These are phyloP conservation scores for Nicotiana tabacum DNA, from an alignment of 257 asterid genomes.

Conservation along the genomic window DNA sequence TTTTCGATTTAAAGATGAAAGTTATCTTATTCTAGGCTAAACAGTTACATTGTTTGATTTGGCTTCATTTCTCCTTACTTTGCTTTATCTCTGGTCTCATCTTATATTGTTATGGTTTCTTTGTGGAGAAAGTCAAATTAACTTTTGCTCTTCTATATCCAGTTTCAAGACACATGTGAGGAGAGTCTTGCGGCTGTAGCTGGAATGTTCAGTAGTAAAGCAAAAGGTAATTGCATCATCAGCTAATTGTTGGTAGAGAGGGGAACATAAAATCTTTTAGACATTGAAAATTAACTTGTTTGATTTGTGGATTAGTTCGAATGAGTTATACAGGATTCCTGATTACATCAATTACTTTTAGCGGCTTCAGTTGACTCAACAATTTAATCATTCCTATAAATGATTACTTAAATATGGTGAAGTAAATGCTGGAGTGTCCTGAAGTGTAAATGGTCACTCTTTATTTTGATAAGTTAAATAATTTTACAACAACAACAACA, in stretches of 20 bases:
- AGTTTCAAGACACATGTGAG: conserved; percentile 93
- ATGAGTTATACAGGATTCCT: background rate
- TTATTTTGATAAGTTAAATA: background rate
- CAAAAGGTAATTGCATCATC: conserved; percentile 61
- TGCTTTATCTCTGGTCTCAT: conserved; percentile 3
- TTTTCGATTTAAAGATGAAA: background rate
- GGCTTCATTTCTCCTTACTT: background rate
- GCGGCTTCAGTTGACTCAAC: background rate
- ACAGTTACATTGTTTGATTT: background rate
- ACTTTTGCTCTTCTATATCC: conserved; percentile 20
- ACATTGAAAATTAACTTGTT: background rate
- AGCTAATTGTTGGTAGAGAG: background rate
- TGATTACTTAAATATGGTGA: conserved; percentile 8
- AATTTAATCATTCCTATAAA: background rate
- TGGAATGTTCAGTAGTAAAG: conserved; percentile 99
- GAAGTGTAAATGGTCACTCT: background rate
- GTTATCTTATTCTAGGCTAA: background rate
- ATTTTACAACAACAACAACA: background rate
- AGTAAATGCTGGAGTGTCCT: background rate
- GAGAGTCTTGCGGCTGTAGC: conserved; percentile 99
- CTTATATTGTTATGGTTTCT: background rate
- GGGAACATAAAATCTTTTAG: background rate
- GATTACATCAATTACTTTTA: background rate
- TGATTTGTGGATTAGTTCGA: background rate
- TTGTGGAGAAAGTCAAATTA: background rate